Evolutionary conservation across 1,284 basidiomycete genomes (phyloP), one percentile per base, ranked within the genome.

Genomic region (Boletellus deceptivus): DNA sequence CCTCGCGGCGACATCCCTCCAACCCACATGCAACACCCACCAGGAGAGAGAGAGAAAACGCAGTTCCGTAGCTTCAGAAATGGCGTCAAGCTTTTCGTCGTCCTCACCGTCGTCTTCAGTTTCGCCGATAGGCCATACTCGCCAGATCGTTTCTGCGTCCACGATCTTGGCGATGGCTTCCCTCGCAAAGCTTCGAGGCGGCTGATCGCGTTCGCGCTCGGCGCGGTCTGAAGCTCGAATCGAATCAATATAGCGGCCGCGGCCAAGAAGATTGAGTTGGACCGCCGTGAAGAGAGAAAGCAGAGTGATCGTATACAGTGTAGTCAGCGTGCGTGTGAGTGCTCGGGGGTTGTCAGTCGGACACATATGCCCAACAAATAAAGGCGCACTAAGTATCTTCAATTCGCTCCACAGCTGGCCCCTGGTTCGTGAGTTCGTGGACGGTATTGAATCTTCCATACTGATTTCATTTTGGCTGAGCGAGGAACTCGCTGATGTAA

Each of bases 1-100:
- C 20, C 87, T 73, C 56, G 86, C 83, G 1, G 83, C 83, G 0
- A 95, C 77, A 49, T 87, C 83, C 59, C 87, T 86, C 91, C 93
- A 95, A 0, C 93, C 93, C 4, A 89, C 84, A 61, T 96, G 87
- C 49, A 96, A 65, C 43, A 95, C 77, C 91, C 92, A 95, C 90
- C 92, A 96, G 46, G 84, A 90, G 55, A 94, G 80, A 0, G 90
- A 93, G 50, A 96, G 74, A 63, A 85, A 95, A 62, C 85, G 85
- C 55, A 80, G 74, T 68, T 94, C 90, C 1, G 82, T 82, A 47
- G 84, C 81, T 35, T 84, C 80, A 33, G 67, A 70, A 13, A 83
- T 71, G 24, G 60, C 65, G 31, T 63, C 59, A 31, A 63, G 59
- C 20, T 61, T 65, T 4, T 55, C 46, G 2, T 52, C 46, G 0